Evolutionary conservation across 2,329 filamentous ascomycete species (phyloP).

Genomic region (Trichoderma citrinoviride): DNA sequence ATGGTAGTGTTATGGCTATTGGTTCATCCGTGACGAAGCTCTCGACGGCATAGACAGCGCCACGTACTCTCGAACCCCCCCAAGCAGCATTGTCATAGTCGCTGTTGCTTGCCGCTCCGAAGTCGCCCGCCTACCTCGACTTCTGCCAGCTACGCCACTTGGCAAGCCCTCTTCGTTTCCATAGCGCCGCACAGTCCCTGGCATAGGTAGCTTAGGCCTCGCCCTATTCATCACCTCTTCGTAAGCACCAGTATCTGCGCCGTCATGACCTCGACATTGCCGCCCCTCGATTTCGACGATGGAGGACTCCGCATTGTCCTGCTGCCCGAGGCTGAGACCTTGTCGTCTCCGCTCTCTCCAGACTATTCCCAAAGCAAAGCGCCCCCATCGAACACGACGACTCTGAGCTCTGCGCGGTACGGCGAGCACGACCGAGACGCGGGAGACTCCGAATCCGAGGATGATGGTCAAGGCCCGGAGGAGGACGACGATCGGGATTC

Average conservation of each 20-base stretch:
- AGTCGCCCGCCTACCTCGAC: not conserved
- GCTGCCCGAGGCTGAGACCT: slow-evolving; percentile 25
- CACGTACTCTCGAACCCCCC: not conserved
- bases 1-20: slow-evolving; percentile 19
- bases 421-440: not conserved
- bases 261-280: slow-evolving; percentile 32
- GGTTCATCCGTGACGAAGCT: not conserved
- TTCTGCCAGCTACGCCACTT: not conserved
- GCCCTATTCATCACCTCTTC: not conserved
- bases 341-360: slow-evolving; percentile 7
- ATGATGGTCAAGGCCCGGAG: slow-evolving; percentile 17
- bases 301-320: slow-evolving; percentile 34
- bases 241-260: not conserved
- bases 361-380: slow-evolving; percentile 5
- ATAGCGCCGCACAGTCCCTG: not conserved
- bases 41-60: slow-evolving; percentile 9
- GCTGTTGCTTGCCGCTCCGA: not conserved
- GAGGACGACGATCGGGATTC: slow-evolving; percentile 20
- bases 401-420: slow-evolving; percentile 20
- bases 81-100: not conserved
- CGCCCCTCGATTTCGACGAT: slow-evolving; percentile 32
- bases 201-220: not conserved
- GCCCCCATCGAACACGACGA: not conserved
- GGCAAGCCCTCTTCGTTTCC: not conserved
- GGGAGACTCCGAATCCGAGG: slow-evolving; percentile 5